Evolutionary conservation across 129 eudicot genomes (phyloP).

Genomic region (Chrysanthemum makinoi): DNA sequence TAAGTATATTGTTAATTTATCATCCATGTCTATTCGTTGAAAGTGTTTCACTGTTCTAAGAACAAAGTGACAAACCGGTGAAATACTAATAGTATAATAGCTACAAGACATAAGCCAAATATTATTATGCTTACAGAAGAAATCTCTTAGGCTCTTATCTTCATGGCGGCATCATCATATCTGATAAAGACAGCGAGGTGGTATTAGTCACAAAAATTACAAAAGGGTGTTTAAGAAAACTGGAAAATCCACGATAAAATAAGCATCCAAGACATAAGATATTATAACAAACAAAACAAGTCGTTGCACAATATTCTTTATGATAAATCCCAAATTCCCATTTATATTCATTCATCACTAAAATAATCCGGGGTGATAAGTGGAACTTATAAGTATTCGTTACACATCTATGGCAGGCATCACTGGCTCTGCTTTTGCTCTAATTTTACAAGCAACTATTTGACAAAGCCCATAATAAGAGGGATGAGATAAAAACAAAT

Average conservation of each 20-base stretch:
- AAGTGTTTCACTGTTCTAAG: conserved; percentile 2
- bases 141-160: conserved; percentile 19
- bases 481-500: conserved; percentile 5
- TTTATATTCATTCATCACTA: conserved; percentile 33
- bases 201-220: conserved; percentile 17
- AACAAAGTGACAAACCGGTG: conserved; percentile 20
- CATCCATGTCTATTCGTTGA: conserved; percentile 16
- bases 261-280: neutral
- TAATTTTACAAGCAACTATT: conserved; percentile 52
- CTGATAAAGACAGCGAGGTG: conserved; percentile 18
- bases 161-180: conserved; percentile 16
- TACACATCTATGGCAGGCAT: conserved; percentile 36
- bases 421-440: conserved; percentile 18
- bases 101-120: conserved; percentile 16
- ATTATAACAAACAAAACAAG: neutral
- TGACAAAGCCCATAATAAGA: conserved; percentile 28
- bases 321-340: conserved; percentile 26
- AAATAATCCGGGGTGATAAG: conserved; percentile 23
- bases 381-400: conserved; percentile 29
- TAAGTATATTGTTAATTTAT: conserved; percentile 5
- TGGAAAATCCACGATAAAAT: neutral
- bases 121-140: conserved; percentile 16
- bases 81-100: neutral
- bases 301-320: too few species aligned
- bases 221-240: neutral